phyloP scores from a whole-genome alignment of 2,329 filamentous ascomycete genomes.

The Tolypocladium cylindrosporum region DNA sequence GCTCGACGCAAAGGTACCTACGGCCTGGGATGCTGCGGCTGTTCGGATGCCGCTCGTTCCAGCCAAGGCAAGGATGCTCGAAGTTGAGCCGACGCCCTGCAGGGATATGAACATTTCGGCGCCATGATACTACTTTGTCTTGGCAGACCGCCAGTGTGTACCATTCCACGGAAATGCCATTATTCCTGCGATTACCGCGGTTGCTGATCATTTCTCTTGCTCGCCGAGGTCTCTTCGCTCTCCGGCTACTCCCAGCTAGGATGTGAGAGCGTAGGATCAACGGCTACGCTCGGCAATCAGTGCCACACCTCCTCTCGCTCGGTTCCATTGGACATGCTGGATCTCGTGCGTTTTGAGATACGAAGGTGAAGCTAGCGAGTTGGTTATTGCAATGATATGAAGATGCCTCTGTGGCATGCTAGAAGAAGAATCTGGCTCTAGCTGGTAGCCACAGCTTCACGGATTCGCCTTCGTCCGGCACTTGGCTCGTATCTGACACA shows the following conservation, averaged over 20 bases:
- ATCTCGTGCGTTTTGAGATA: no score
- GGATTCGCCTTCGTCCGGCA: not conserved
- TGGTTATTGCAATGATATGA: no score
- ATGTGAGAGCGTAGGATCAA: not conserved
- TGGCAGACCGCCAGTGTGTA: conserved; percentile 1
- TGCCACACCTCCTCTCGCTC: not conserved
- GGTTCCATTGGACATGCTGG: no score
- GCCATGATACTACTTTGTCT: not conserved
- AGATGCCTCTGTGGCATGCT: not conserved
- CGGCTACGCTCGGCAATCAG: not conserved
- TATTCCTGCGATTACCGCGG: not conserved
- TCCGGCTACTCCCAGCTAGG: not conserved
- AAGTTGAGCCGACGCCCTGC: not conserved
- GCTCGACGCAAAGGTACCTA: not conserved
- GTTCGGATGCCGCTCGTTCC: conserved; percentile 2
- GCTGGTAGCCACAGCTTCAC: not conserved
- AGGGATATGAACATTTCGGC: not conserved
- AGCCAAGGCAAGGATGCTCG: conserved; percentile 1
- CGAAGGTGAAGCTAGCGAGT: no score
- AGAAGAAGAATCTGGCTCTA: not conserved
- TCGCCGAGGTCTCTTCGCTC: not conserved
- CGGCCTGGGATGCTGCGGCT: not conserved
- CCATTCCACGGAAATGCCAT: not conserved
- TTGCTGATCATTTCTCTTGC: not conserved
- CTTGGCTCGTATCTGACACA: not conserved